phyloP scores from a whole-genome alignment of 805 yeast species.

The Ogataea allantospora region DNA sequence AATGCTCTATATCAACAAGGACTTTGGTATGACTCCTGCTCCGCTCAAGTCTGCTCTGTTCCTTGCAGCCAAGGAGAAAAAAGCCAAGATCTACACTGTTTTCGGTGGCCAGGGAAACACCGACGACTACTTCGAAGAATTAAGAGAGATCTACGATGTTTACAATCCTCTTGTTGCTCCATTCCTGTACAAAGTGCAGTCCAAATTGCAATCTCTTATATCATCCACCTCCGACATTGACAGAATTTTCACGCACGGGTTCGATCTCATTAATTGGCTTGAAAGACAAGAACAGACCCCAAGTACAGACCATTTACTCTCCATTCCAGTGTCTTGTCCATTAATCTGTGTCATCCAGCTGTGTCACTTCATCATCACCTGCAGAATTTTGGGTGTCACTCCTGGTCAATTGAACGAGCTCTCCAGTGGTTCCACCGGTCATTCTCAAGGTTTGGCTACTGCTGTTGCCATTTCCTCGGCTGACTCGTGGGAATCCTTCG shows the following conservation, averaged over 20 bases:
- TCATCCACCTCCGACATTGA: constrained; percentile 73
- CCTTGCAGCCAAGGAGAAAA: constrained; percentile 53
- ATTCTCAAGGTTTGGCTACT: constrained; percentile 88
- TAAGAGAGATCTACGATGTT: constrained; percentile 75
- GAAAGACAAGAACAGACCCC: constrained; percentile 84
- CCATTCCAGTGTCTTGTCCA: constrained; percentile 96
- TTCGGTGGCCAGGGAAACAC: constrained; percentile 99
- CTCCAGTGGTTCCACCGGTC: constrained; percentile 80
- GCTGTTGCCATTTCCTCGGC: constrained; percentile 86
- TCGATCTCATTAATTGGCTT: constrained; percentile 87
- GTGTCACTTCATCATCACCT: constrained; percentile 87
- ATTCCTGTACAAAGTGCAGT: constrained; percentile 67
- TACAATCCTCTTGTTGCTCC: constrained; percentile 75
- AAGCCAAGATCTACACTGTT: constrained; percentile 72
- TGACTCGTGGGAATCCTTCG: constrained; percentile 83
- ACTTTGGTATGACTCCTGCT: constrained; percentile 21
- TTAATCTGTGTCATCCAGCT: constrained; percentile 93
- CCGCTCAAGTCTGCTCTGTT: constrained; percentile 44
- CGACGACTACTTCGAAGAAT: constrained; percentile 95
- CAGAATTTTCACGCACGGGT: constrained; percentile 90
- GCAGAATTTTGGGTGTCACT: constrained; percentile 76
- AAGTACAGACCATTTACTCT: constrained; percentile 78
- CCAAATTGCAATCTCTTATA: constrained; percentile 64
- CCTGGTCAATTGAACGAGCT: constrained; percentile 83
- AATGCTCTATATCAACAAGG: constrained; percentile 30